Evolutionary conservation across 805 yeast genomes (phyloP), one percentile per base, ranked within the genome.

Genomic region (Candida sphagnicola): DNA sequence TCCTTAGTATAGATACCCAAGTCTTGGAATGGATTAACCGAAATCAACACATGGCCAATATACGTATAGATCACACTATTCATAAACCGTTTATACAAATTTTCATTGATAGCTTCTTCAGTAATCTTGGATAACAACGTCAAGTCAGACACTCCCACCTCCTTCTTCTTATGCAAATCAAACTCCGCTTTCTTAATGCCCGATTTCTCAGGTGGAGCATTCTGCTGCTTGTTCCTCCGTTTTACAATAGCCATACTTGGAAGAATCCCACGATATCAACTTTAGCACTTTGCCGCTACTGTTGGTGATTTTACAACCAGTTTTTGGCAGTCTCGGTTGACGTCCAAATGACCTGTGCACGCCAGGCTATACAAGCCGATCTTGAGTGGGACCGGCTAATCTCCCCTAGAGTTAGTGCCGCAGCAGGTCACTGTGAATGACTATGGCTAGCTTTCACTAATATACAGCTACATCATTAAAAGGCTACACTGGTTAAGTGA

Each of bases 101-200:
- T 93, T 14, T 90, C 95, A 56, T 89, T 88, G 67, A 93, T 93
- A 30, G 95, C 75, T 42, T 88, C 95, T 59, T 93, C 97, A 32
- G 93, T 75, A 53, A 93, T 91, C 44, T 83, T 85, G 18, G 95
- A 82, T 44, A 93, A 72, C 38, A 93, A 67, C 1, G 99, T 93
- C 54, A 93, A 71, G 62, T 93, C 99, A 31, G 95, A 83, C 6
- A 93, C 97, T 38, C 99, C 99, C n/a, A 93, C 98, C 62, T 93
- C 98, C 60, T 89, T 87, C 74, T 87, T 87, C 67, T 89, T 89
- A 38, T 80, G 68, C 24, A 83, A 63, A 51, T 93, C 98, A 58
- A 89, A 93, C 35, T 88, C 84, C 11, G 97, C 97, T 69, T 91
- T 91, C 56, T 85, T 80, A 49, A 67, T 81, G 16, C 76, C 80